These are phyloP conservation scores for Candida glucosophila DNA, from an alignment of 1,139 yeast species.

Conservation along the genomic window DNA sequence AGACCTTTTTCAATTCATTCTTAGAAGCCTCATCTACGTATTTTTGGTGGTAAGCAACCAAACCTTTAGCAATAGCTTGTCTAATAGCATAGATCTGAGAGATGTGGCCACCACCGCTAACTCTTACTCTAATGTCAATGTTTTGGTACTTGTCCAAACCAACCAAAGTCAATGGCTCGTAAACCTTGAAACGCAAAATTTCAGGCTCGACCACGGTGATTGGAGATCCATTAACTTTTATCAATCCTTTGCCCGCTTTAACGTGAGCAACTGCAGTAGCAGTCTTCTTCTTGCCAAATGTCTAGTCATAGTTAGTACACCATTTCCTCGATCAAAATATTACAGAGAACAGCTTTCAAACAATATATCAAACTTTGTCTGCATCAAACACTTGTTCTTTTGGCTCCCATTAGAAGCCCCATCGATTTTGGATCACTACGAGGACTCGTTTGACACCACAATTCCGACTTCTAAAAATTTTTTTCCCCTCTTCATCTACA, in stretches of 20 bases:
- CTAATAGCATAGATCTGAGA: constrained; percentile 99
- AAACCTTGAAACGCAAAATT: constrained; percentile 97
- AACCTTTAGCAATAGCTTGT: constrained; percentile 99
- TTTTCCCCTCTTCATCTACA: neutral
- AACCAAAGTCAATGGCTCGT: constrained; percentile 97
- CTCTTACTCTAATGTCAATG: constrained; percentile 98
- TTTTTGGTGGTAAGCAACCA: constrained; percentile 99
- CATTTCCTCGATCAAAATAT: no score
- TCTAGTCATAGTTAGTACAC: constrained; percentile 47
- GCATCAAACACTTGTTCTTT: neutral
- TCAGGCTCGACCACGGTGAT: constrained; percentile 99
- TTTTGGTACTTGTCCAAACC: constrained; percentile 98
- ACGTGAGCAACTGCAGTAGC: constrained; percentile 99
- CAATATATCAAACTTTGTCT: no score
- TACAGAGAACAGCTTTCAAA: no score
- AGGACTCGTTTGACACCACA: no score
- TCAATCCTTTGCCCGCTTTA: constrained; percentile 98
- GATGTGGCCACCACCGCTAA: constrained; percentile 99
- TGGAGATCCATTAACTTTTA: constrained; percentile 99
- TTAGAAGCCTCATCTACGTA: constrained; percentile 98
- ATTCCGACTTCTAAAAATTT: neutral
- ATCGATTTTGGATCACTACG: no score
- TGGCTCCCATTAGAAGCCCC: neutral
- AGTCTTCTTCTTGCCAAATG: constrained; percentile 99
- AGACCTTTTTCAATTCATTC: constrained; percentile 98